Percentiles rank a stretch among this genome's conserved stretches.
Evolutionary conservation across 345 rosid species (phyloP).

Genomic region (Nasturtium officinale): DNA sequence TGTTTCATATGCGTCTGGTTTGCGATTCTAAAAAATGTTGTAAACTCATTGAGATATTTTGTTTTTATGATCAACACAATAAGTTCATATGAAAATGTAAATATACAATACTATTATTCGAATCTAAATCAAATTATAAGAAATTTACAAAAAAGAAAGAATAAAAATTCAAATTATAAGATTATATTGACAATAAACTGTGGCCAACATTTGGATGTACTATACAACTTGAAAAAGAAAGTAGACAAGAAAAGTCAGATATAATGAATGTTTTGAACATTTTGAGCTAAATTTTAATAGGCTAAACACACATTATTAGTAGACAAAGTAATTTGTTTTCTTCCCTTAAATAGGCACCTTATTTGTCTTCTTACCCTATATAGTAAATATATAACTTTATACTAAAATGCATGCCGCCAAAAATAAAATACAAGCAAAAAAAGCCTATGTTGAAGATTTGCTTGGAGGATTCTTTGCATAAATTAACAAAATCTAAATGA

Average conservation of each 20-base stretch:
- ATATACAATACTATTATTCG: not conserved
- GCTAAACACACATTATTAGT: slow-evolving; percentile 26
- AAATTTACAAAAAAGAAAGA: too few species aligned
- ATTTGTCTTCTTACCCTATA: slow-evolving; percentile 30
- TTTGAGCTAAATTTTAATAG: slow-evolving; percentile 27
- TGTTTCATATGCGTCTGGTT: not conserved
- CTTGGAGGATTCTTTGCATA: slow-evolving; percentile 13
- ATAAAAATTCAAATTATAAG: slow-evolving; percentile 14
- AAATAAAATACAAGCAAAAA: slow-evolving; percentile 12
- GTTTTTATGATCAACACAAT: not conserved
- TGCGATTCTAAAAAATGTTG: not conserved
- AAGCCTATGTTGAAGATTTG: slow-evolving; percentile 29
- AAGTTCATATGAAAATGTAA: not conserved
- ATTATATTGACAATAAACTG: not conserved
- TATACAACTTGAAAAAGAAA: slow-evolving; percentile 10
- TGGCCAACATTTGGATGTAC: slow-evolving; percentile 4
- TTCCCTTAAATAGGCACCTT: slow-evolving; percentile 26
- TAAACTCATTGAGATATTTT: not conserved
- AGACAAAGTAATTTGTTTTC: slow-evolving; percentile 26
- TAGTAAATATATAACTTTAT: slow-evolving; percentile 30
- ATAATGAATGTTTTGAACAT: slow-evolving; percentile 13
- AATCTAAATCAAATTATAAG: slow-evolving; percentile 1
- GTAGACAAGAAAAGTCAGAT: not conserved
- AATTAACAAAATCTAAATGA: slow-evolving; percentile 29
- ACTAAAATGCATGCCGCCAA: not conserved